Evolutionary conservation across 805 yeast species (phyloP).

Genomic region (Ogataea chonburiensis): DNA sequence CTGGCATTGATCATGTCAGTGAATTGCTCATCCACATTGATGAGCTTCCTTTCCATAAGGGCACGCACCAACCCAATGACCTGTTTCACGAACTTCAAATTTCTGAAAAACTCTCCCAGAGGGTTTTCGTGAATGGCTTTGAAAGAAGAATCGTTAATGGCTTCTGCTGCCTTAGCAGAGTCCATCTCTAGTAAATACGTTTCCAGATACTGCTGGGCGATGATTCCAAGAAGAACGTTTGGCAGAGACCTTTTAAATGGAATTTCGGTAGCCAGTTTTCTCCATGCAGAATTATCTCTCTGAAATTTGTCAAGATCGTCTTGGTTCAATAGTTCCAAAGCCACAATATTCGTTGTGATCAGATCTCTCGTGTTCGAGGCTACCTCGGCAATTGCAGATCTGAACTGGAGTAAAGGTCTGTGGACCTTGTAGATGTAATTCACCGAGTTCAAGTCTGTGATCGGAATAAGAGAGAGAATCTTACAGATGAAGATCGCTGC

Average conservation of each 20-base stretch:
- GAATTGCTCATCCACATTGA: slow-evolving; percentile 15
- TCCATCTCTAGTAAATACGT: slow-evolving; percentile 19
- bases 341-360: slow-evolving; percentile 50
- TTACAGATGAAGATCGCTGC: slow-evolving; percentile 47
- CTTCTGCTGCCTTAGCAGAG: slow-evolving; percentile 14
- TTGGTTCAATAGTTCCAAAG: slow-evolving; percentile 48
- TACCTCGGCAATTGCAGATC: slow-evolving; percentile 60
- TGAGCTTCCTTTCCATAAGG: slow-evolving; percentile 19
- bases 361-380: slow-evolving; percentile 50
- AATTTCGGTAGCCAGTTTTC: slow-evolving; percentile 47
- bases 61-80: slow-evolving; percentile 23
- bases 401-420: slow-evolving; percentile 60
- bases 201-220: slow-evolving; percentile 54
- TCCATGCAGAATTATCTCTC: slow-evolving; percentile 55
- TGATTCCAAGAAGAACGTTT: slow-evolving; percentile 61
- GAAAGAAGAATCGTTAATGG: slow-evolving; percentile 20
- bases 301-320: slow-evolving; percentile 52
- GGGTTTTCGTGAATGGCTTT: slow-evolving; percentile 23
- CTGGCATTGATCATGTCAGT: slow-evolving; percentile 12
- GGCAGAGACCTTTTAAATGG: slow-evolving; percentile 63
- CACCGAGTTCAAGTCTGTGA: slow-evolving; percentile 48
- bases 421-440: slow-evolving; percentile 72
- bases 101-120: slow-evolving; percentile 20
- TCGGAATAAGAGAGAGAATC: slow-evolving; percentile 44
- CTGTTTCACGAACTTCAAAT: slow-evolving; percentile 27